phyloP scores from a whole-genome alignment of 192 early-diverging fungal genomes.

The Spinellus fusiger region DNA sequence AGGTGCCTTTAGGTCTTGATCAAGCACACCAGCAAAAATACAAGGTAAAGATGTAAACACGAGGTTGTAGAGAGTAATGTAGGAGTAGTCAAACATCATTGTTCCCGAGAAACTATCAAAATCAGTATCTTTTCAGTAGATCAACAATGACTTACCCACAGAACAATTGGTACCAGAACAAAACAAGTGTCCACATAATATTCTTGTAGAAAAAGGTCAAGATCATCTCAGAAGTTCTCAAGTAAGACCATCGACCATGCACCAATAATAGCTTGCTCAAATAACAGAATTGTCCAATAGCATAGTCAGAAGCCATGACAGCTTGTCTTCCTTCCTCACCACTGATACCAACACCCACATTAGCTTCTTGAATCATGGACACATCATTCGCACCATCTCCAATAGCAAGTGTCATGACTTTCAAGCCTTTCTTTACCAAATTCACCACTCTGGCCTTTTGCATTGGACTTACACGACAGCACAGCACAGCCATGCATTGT shows the following conservation, averaged over 20 bases:
- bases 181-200: constrained; percentile 59
- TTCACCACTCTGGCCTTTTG: constrained; percentile 74
- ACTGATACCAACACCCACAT: constrained; percentile 71
- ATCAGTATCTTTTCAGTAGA: background rate
- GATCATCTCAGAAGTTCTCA: constrained; percentile 52
- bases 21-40: constrained; percentile 63
- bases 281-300: constrained; percentile 67
- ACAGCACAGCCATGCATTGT: constrained; percentile 60
- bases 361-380: constrained; percentile 76
- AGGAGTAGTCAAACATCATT: constrained; percentile 72
- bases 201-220: constrained; percentile 75
- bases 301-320: constrained; percentile 69
- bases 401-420: constrained; percentile 66
- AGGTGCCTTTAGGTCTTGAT: constrained; percentile 62
- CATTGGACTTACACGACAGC: constrained; percentile 72
- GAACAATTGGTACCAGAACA: constrained; percentile 79
- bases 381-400: constrained; percentile 86
- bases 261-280: constrained; percentile 59
- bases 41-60: constrained; percentile 71
- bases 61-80: constrained; percentile 74
- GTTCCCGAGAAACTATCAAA: constrained; percentile 59
- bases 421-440: constrained; percentile 57
- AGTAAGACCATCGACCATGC: constrained; percentile 65
- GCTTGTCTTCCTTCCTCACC: constrained; percentile 77
- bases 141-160: constrained; percentile 52